Evolutionary conservation across 1,139 yeast species (phyloP).

Genomic region (Debaryomyces nepalensis): DNA sequence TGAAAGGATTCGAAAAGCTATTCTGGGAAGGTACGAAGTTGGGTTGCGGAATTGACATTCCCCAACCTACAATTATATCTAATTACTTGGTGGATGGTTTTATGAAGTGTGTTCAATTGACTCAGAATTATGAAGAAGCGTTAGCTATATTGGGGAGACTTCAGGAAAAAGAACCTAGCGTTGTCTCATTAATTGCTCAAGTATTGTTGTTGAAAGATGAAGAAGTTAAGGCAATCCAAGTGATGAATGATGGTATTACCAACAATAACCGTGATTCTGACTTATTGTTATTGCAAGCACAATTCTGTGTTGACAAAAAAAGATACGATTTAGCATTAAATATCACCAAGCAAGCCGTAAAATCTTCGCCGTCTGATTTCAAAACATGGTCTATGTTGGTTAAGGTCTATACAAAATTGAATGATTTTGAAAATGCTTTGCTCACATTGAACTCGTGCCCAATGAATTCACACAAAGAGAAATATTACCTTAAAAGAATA

Average conservation of each 20-base stretch:
- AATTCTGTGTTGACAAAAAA: slow-evolving; percentile 68
- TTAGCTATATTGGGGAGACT: slow-evolving; percentile 53
- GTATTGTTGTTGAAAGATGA: slow-evolving; percentile 62
- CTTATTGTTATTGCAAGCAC: slow-evolving; percentile 64
- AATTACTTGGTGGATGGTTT: slow-evolving; percentile 83
- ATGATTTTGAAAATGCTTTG: slow-evolving; percentile 77
- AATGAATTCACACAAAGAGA: slow-evolving; percentile 75
- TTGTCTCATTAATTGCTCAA: slow-evolving; percentile 60
- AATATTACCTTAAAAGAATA: slow-evolving; percentile 57
- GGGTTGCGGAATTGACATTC: slow-evolving; percentile 71
- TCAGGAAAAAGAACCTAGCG: slow-evolving; percentile 50
- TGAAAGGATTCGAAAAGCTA: slow-evolving; percentile 62
- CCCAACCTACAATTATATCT: slow-evolving; percentile 68
- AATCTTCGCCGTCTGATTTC: slow-evolving; percentile 84
- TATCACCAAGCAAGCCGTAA: slow-evolving; percentile 75
- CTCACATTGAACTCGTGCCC: slow-evolving; percentile 90
- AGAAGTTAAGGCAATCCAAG: slow-evolving; percentile 76
- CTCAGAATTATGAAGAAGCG: slow-evolving; percentile 67
- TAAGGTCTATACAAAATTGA: slow-evolving; percentile 68
- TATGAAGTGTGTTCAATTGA: slow-evolving; percentile 62
- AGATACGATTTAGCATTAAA: slow-evolving; percentile 74
- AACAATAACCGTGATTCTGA: slow-evolving; percentile 67
- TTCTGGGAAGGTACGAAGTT: slow-evolving; percentile 68
- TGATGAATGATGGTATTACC: slow-evolving; percentile 64
- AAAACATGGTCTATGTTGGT: slow-evolving; percentile 81